phyloP scores from a whole-genome alignment of 352 stramenopile genomes.

The Pythium volutum region DNA sequence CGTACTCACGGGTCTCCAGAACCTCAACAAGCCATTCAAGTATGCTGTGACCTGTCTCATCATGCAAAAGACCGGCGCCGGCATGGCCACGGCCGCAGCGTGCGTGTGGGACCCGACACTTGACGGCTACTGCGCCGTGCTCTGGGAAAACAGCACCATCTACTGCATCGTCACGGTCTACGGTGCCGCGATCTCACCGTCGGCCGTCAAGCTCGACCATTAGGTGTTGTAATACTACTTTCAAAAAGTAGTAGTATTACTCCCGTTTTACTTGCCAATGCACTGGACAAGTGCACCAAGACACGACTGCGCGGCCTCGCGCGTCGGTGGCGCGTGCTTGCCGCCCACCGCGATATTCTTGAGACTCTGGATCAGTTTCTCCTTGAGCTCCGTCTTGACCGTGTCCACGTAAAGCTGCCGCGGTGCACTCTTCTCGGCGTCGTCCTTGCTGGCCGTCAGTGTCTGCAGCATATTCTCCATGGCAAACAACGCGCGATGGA shows the following conservation, averaged over 20 bases:
- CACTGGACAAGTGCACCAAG: slow-evolving; percentile 34
- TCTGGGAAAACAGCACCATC: slow-evolving; percentile 86
- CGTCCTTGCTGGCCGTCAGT: slow-evolving; percentile 30
- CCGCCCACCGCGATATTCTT: slow-evolving; percentile 25
- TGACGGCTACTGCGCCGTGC: slow-evolving; percentile 78
- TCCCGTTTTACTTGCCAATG: slow-evolving; percentile 20
- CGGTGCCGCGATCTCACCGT: slow-evolving; percentile 75
- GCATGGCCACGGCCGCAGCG: slow-evolving; percentile 61
- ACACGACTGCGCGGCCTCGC: slow-evolving; percentile 51
- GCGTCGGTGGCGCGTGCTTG: slow-evolving; percentile 23
- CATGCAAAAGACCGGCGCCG: slow-evolving; percentile 82
- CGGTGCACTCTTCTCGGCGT: slow-evolving; percentile 29
- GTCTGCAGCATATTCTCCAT: slow-evolving; percentile 74
- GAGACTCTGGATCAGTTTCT: slow-evolving; percentile 36
- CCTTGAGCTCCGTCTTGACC: slow-evolving; percentile 32
- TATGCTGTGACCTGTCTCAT: slow-evolving; percentile 83
- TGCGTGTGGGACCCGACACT: slow-evolving; percentile 78
- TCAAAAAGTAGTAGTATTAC: background rate
- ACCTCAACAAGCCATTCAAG: slow-evolving; percentile 88
- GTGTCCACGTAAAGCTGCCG: slow-evolving; percentile 36
- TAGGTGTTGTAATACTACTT: slow-evolving; percentile 26
- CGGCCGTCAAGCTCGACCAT: slow-evolving; percentile 66
- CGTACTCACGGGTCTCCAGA: slow-evolving; percentile 78
- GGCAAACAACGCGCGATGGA: slow-evolving; percentile 73
- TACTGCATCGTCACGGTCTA: slow-evolving; percentile 85